Percentiles rank a stretch among this genome's conserved stretches.
Conservation (phyloP, 148 eudicot species). For the Talinum fruticosum region DNA sequence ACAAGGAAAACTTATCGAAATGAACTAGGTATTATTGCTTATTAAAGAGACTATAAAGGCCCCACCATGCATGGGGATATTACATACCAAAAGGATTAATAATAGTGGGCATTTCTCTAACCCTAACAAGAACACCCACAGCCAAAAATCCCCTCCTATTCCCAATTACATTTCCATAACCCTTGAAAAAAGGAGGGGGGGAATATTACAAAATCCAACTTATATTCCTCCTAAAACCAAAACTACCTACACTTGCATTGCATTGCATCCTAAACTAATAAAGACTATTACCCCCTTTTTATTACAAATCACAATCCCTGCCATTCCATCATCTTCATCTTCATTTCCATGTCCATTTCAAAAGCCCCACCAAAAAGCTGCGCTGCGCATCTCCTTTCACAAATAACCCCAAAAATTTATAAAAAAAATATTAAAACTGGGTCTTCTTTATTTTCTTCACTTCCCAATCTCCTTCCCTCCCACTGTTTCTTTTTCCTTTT, state of each 20-base stretch:
- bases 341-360: conserved; percentile 13
- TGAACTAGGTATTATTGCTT: not conserved
- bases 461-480: conserved; percentile 12
- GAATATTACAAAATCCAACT: conserved; percentile 21
- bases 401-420: conserved; percentile 12
- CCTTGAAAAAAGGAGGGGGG: not conserved
- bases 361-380: conserved; percentile 26
- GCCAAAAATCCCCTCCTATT: not conserved
- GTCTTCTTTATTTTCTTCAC: conserved; percentile 13
- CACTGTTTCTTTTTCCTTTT: too few relatives aligned
- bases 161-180: conserved; percentile 8
- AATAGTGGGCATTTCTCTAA: conserved; percentile 6
- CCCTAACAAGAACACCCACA: conserved; percentile 18
- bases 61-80: conserved; percentile 24
- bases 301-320: conserved; percentile 23
- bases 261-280: not conserved
- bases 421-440: not conserved
- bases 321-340: not conserved
- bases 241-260: not conserved
- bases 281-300: conserved; percentile 5
- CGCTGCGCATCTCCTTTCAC: conserved; percentile 30
- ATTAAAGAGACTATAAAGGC: conserved; percentile 19
- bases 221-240: conserved; percentile 3
- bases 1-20: not conserved
- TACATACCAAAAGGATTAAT: conserved; percentile 4